phyloP scores from a whole-genome alignment of 2,329 filamentous ascomycete genomes.

The Colletotrichum cordylinicola region DNA sequence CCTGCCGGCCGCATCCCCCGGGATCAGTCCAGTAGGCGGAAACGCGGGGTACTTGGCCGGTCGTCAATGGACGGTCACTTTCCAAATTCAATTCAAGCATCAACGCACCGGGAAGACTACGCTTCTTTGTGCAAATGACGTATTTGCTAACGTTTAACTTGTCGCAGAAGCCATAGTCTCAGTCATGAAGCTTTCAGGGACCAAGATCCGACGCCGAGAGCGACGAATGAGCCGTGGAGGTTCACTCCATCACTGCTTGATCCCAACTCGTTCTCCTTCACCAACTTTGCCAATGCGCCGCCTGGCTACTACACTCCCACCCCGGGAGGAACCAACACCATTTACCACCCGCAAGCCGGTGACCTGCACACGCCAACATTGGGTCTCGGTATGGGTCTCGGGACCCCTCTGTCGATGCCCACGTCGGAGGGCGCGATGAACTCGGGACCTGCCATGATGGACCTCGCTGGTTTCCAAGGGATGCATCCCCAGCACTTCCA shows the following conservation, averaged over 20 bases:
- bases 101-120: neutral
- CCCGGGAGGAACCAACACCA: conserved; percentile 77
- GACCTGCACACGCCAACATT: conserved; percentile 86
- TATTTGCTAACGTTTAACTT: conserved; percentile 17
- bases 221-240: conserved; percentile 80
- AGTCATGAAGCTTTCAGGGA: conserved; percentile 61
- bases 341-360: conserved; percentile 84
- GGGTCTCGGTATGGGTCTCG: conserved; percentile 76
- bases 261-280: conserved; percentile 82
- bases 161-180: conserved; percentile 49
- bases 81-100: neutral
- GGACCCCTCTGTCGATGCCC: conserved; percentile 82
- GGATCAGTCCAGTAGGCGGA: conserved; percentile 6
- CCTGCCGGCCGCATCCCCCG: neutral
- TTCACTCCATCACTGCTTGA: conserved; percentile 92
- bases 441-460: conserved; percentile 62
- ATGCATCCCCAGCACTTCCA: conserved; percentile 65
- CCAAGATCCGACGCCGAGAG: conserved; percentile 82
- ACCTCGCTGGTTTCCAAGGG: conserved; percentile 69
- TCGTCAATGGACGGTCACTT: neutral
- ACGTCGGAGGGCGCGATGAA: conserved; percentile 71
- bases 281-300: conserved; percentile 78
- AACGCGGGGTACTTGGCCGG: conserved; percentile 3
- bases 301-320: conserved; percentile 89
- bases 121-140: neutral